These are phyloP conservation scores for Apiotrichum laibachii DNA, from an alignment of 1,284 basidiomycete genomes.

Conservation along the genomic window DNA sequence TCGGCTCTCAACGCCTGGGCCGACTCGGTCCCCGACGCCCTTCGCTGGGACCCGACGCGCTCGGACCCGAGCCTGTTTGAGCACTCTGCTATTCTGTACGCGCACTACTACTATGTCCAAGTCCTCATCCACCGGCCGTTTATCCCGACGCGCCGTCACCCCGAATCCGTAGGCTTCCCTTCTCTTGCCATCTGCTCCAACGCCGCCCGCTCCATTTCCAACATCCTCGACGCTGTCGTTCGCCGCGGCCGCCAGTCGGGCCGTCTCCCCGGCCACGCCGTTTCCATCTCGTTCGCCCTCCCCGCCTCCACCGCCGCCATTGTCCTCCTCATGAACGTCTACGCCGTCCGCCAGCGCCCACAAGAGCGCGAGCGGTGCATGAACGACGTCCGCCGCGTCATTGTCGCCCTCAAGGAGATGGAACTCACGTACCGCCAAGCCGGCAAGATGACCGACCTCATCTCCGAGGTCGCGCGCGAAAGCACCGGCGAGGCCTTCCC, in stretches of 20 bases:
- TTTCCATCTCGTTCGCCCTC: slow-evolving; percentile 38
- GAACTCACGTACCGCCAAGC: slow-evolving; percentile 57
- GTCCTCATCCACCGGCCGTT: slow-evolving; percentile 79
- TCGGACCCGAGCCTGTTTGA: slow-evolving; percentile 63
- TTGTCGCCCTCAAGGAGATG: slow-evolving; percentile 59
- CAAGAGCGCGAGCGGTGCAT: slow-evolving; percentile 63
- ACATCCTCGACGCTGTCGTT: slow-evolving; percentile 60
- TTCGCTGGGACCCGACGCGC: slow-evolving; percentile 70
- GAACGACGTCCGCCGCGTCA: slow-evolving; percentile 67
- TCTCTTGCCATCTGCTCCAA: slow-evolving; percentile 80
- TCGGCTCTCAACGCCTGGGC: slow-evolving; percentile 70
- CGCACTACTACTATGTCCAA: slow-evolving; percentile 62
- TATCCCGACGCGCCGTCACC: slow-evolving; percentile 58
- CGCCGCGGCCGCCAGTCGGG: slow-evolving; percentile 36
- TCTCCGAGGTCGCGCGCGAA: slow-evolving; percentile 28
- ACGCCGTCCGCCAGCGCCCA: slow-evolving; percentile 63
- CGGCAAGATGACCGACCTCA: slow-evolving; percentile 45
- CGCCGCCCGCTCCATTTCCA: slow-evolving; percentile 73
- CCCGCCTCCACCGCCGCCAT: slow-evolving; percentile 64
- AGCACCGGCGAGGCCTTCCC: slow-evolving; percentile 12
- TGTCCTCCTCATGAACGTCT: slow-evolving; percentile 69
- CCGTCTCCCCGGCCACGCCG: slow-evolving; percentile 52
- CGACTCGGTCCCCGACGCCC: slow-evolving; percentile 65
- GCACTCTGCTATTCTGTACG: slow-evolving; percentile 67
- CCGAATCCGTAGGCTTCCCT: slow-evolving; percentile 53